Percentiles rank a stretch among this genome's conserved stretches.
These are phyloP conservation scores for Kandelia obovata DNA, from an alignment of 345 rosid genomes.

Conservation along the genomic window DNA sequence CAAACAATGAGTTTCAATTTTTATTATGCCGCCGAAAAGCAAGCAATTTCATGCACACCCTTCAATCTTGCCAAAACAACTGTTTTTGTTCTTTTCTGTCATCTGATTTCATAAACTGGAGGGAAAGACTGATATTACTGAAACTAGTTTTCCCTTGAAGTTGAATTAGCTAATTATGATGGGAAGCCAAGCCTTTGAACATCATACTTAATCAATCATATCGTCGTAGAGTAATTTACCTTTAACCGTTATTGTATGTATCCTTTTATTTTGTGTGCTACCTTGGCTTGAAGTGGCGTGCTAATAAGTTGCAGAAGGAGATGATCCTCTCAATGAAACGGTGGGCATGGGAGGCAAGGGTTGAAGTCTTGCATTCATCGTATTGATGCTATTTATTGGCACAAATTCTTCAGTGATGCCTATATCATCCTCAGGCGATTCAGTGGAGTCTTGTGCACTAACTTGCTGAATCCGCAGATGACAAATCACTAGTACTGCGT, in stretches of 20 bases:
- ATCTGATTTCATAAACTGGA: too few relatives aligned
- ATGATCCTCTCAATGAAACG: constrained; percentile 8
- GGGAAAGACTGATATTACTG: too few relatives aligned
- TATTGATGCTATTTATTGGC: constrained; percentile 4
- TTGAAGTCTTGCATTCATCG: constrained; percentile 4
- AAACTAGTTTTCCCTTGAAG: too few relatives aligned
- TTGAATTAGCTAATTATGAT: too few relatives aligned
- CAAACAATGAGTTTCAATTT: too few relatives aligned
- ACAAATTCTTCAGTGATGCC: constrained; percentile 14
- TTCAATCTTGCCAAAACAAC: too few relatives aligned
- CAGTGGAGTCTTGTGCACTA: constrained; percentile 29
- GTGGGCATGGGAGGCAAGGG: constrained; percentile 18
- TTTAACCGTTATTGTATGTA: background rate
- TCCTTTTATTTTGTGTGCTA: background rate
- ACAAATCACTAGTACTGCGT: constrained; percentile 26
- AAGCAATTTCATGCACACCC: too few relatives aligned
- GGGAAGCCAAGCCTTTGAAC: background rate
- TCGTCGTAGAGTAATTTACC: background rate
- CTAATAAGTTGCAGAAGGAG: background rate
- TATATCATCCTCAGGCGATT: constrained; percentile 24
- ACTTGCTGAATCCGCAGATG: constrained; percentile 39
- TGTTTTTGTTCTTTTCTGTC: too few relatives aligned
- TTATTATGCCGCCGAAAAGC: too few relatives aligned
- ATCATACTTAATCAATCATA: background rate
- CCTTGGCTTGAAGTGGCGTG: background rate